Conservation (phyloP, 2,329 filamentous ascomycete genomes). For the Neonectria magnoliae region DNA sequence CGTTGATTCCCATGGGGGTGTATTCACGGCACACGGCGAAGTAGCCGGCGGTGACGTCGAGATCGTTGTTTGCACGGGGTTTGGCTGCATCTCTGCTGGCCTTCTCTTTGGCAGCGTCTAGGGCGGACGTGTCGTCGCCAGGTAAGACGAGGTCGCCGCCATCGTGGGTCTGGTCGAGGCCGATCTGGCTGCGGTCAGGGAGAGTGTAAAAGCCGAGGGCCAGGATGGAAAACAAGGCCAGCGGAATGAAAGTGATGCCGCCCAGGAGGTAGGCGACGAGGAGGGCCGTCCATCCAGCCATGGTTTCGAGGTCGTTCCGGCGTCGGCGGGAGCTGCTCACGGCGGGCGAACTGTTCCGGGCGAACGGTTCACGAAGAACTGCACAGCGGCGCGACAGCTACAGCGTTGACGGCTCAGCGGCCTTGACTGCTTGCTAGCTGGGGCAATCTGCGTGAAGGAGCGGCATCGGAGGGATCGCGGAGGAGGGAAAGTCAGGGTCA, state of each 20-base stretch:
- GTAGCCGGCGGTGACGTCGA: slow-evolving; percentile 87
- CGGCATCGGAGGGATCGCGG: slow-evolving; percentile 14
- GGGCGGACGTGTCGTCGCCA: slow-evolving; percentile 71
- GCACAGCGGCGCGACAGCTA: slow-evolving; percentile 14
- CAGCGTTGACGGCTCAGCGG: slow-evolving; percentile 13
- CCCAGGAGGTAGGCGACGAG: slow-evolving; percentile 84
- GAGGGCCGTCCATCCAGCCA: slow-evolving; percentile 66
- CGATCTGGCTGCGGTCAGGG: slow-evolving; percentile 60
- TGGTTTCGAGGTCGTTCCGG: slow-evolving; percentile 44
- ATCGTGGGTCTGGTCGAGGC: slow-evolving; percentile 39
- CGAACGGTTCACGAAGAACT: slow-evolving; percentile 1
- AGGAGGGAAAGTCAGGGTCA: slow-evolving; percentile 8
- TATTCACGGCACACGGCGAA: slow-evolving; percentile 97
- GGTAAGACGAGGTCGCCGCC: slow-evolving; percentile 61
- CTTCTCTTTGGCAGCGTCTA: slow-evolving; percentile 68
- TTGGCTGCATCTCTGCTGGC: slow-evolving; percentile 69
- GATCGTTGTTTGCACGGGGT: slow-evolving; percentile 65
- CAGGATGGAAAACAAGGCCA: slow-evolving; percentile 70
- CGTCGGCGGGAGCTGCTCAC: slow-evolving; percentile 29
- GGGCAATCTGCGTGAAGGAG: slow-evolving; percentile 12
- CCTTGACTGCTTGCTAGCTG: slow-evolving; percentile 23
- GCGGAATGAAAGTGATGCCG: slow-evolving; percentile 86
- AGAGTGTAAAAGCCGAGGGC: slow-evolving; percentile 76
- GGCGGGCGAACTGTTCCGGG: slow-evolving; percentile 23
- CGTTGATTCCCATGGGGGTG: slow-evolving; percentile 89